Conservation (phyloP, 2,329 filamentous ascomycete species). For the Graphilbum fragrans region DNA sequence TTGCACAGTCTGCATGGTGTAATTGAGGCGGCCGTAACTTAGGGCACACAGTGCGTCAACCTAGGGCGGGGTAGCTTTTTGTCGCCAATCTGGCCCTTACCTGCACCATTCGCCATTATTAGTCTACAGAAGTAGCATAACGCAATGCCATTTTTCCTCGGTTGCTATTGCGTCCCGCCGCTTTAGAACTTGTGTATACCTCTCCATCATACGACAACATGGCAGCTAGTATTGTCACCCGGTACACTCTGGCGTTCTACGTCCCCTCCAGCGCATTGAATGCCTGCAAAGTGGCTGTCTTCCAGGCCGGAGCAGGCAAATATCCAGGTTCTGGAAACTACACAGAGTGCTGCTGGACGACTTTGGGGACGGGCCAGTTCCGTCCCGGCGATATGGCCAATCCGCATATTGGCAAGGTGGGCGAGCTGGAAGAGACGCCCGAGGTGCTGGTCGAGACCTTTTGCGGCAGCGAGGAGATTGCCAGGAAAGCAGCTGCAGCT, state of each 20-base stretch:
- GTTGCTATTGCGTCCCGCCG: too few species aligned
- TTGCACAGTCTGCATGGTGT: too few species aligned
- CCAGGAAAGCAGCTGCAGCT: slow-evolving; percentile 44
- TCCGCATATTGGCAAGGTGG: slow-evolving; percentile 45
- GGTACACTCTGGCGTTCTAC: slow-evolving; percentile 32
- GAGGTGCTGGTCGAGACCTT: slow-evolving; percentile 53
- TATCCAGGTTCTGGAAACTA: slow-evolving; percentile 38
- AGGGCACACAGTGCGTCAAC: too few species aligned
- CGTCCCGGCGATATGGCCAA: slow-evolving; percentile 48
- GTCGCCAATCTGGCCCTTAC: too few species aligned
- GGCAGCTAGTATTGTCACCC: too few species aligned
- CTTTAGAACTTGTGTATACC: too few species aligned
- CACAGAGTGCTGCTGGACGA: slow-evolving; percentile 40
- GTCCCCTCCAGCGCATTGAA: slow-evolving; percentile 30
- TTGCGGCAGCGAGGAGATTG: slow-evolving; percentile 45
- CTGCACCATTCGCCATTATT: too few species aligned
- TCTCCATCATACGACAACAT: too few species aligned
- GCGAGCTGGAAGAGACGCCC: slow-evolving; percentile 40
- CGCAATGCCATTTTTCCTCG: too few species aligned
- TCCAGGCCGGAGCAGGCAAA: slow-evolving; percentile 43
- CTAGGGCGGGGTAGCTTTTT: too few species aligned
- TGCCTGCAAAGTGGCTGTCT: slow-evolving; percentile 42
- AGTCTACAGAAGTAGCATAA: too few species aligned
- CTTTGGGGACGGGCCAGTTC: slow-evolving; percentile 51
- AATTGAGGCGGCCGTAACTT: too few species aligned